Evolutionary conservation across 106 monocot species (phyloP), one percentile per base, ranked within the genome.

Genomic region (Dendrobium catenatum): DNA sequence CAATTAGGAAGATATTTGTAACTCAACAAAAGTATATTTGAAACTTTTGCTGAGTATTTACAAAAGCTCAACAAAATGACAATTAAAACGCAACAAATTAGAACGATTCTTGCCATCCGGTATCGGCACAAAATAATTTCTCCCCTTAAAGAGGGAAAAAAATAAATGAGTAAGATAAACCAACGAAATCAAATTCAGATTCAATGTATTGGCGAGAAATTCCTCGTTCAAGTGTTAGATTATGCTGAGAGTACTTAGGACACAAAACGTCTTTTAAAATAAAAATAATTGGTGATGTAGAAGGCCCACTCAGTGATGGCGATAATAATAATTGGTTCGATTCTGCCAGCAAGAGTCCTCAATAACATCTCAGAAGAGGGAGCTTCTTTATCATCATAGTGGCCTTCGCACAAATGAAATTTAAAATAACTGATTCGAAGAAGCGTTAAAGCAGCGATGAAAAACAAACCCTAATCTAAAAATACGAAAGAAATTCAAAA

Each of bases 191-290:
- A 48, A 81, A 82, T 79, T 85, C 85, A 82, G 82, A 74, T 75
- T 82, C n/a, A 79, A 74, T 59, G 29, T 20, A 67, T 5, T 9
- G 47, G n/a, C 16, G 2, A 17, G 2, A 37, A 66, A n/a, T 47
- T 6, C 41, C 55, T 84, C 81, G 80, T 70, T 83, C 83, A 87
- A 83, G 87, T 81, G 84, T 84, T 84, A 81, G 81, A 87, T 75
- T 78, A 68, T 55, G 5, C 18, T 78, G 4, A 33, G 11, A 51
- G 10, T 13, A 78, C 78, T 81, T 85, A n/a, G n/a, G n/a, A n/a
- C n/a, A n/a, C n/a, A 19, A 24, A 20, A n/a, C 20, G 1, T 46
- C 37, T 64, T 27, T 22, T 1, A 43, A 13, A 17, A 47, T 17
- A 16, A 22, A 42, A 26, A 3, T 5, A 29, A 13, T 2, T 10